Evolutionary conservation across 2,329 filamentous ascomycete species (phyloP), one percentile per base, ranked within the genome.

Genomic region (Aspergillus spinulosporus): DNA sequence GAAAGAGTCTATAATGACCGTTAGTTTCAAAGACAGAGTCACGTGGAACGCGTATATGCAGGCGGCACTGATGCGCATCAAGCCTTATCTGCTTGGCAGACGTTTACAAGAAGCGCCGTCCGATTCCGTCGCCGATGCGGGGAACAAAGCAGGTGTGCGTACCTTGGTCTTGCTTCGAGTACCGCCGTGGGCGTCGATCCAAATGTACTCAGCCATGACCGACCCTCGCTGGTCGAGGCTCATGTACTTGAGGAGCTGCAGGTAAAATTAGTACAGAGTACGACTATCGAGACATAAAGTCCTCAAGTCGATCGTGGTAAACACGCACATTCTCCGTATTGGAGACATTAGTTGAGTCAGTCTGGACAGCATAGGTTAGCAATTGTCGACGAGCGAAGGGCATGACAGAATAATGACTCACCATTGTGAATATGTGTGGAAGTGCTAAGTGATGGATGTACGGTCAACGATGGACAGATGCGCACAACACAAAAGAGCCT

Each of bases 131-230:
- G 37, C n/a, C 36, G 7, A 12, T 12, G 47, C 34, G 45, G 28
- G 37, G 28, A 32, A 21, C 15, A 11, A 6, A 21, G 21, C 5
- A 11, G 39, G 21, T 29, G 26, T 12, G 82, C 90, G 83, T 83
- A 97, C 93, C 84, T 92, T 95, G 73, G 89, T 93, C 83, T 97
- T 99, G 75, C 92, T 96, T 71, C 94, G 92, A 68, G 90, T 84
- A 71, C 88, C 88, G 74, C 92, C 92, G 64, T 80, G 78, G 64
- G 89, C 82, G 73, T 97, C 92, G 74, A 97, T 88, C 93, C 93
- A 97, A 82, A 97, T 87, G 80, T 97, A 97, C 81, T 97, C 93
- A 72, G 92, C 93, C 78, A 96, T 94, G 73, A 95, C 82, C 68
- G 80, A 81, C 76, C 92, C 92, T 76, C 88, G 90, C 82, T 97